Percentiles rank a stretch among this genome's conserved stretches.
These are phyloP conservation scores for Diplodia seriata DNA, from an alignment of 2,329 filamentous ascomycete genomes.

Conservation along the genomic window DNA sequence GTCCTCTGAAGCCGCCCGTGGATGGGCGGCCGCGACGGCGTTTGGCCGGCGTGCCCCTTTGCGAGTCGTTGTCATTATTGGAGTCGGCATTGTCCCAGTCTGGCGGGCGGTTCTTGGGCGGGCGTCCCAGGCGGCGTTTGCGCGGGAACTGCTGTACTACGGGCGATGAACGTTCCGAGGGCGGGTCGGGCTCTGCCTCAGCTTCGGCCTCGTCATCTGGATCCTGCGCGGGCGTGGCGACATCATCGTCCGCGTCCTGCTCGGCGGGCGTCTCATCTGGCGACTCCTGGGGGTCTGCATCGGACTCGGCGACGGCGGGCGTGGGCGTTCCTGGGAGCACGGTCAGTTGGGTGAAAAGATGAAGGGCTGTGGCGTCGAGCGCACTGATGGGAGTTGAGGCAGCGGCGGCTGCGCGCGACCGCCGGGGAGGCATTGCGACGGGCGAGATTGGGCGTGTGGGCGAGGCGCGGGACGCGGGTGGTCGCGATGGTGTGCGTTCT, in stretches of 20 bases:
- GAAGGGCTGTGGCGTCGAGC: not conserved
- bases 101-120: slow-evolving; percentile 82
- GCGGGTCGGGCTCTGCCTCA: slow-evolving; percentile 49
- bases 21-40: slow-evolving; percentile 59
- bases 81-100: slow-evolving; percentile 73
- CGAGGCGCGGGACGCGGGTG: slow-evolving; percentile 8
- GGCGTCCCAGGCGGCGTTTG: slow-evolving; percentile 79
- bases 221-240: slow-evolving; percentile 53
- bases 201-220: slow-evolving; percentile 53
- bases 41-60: slow-evolving; percentile 57
- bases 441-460: not conserved
- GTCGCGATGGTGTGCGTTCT: slow-evolving; percentile 9
- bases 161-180: slow-evolving; percentile 53
- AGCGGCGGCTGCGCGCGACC: slow-evolving; percentile 32
- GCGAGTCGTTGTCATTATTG: slow-evolving; percentile 54
- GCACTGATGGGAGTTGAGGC: slow-evolving; percentile 27
- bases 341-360: not conserved
- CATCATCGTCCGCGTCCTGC: slow-evolving; percentile 48
- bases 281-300: slow-evolving; percentile 38
- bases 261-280: slow-evolving; percentile 44
- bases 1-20: slow-evolving; percentile 70
- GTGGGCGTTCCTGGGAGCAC: slow-evolving; percentile 42
- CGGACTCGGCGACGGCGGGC: slow-evolving; percentile 36
- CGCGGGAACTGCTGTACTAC: slow-evolving; percentile 68
- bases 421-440: slow-evolving; percentile 29